A percentile compares a stretch with the other conserved stretches of the same genome.
These are phyloP conservation scores for Leccinum huronense DNA, from an alignment of 1,284 basidiomycete genomes.

Conservation along the genomic window DNA sequence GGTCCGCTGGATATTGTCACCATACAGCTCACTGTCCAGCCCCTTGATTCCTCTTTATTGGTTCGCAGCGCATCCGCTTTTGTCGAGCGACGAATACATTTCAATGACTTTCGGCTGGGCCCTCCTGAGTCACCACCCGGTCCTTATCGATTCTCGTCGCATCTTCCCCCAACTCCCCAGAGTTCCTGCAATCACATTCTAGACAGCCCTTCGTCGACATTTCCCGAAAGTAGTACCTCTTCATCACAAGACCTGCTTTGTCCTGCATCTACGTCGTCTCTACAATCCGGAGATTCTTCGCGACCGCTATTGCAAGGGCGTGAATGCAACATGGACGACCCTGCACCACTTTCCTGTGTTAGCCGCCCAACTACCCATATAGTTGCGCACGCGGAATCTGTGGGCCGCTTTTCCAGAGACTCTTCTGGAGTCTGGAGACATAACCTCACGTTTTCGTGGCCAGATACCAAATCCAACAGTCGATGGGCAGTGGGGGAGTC, in stretches of 20 bases:
- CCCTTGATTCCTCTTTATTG: conserved; percentile 46
- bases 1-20: conserved; percentile 59
- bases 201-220: conserved; percentile 13
- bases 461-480: conserved; percentile 60
- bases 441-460: conserved; percentile 70
- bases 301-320: conserved; percentile 31
- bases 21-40: conserved; percentile 49
- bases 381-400: conserved; percentile 58
- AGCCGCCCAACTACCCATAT: conserved; percentile 46
- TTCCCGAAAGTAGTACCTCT: conserved; percentile 12
- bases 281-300: conserved; percentile 40
- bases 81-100: conserved; percentile 55
- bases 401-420: conserved; percentile 54
- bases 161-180: conserved; percentile 24
- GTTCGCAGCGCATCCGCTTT: conserved; percentile 54
- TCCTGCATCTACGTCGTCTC: conserved; percentile 36
- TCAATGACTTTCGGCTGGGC: conserved; percentile 40
- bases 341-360: conserved; percentile 18
- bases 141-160: conserved; percentile 24
- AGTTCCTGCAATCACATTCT: conserved; percentile 14
- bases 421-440: conserved; percentile 57
- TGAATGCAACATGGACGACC: conserved; percentile 20
- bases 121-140: conserved; percentile 26
- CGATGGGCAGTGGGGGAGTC: conserved; percentile 79
- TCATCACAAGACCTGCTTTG: conserved; percentile 32